phyloP scores from a whole-genome alignment of 2,329 filamentous ascomycete species.

The Aspergillus nomiae region DNA sequence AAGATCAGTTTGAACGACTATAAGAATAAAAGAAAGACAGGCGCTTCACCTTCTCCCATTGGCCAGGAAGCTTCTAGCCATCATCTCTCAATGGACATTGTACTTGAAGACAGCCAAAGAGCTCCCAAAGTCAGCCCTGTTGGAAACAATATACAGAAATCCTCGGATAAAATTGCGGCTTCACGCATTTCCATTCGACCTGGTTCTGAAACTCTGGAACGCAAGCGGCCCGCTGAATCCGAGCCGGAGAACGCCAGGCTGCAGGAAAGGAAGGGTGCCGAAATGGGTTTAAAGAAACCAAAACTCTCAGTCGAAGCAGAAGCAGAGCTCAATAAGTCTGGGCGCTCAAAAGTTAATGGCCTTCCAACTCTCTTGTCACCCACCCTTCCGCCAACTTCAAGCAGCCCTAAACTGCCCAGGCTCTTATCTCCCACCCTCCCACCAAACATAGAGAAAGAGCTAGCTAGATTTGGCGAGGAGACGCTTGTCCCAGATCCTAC shows the following conservation, averaged over 20 bases:
- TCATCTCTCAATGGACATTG: constrained; percentile 16
- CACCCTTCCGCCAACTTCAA: constrained; percentile 46
- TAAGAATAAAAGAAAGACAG: constrained; percentile 56
- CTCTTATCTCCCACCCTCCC: constrained; percentile 62
- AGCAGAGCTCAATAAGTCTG: constrained; percentile 23
- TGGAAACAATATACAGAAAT: constrained; percentile 20
- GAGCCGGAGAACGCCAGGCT: constrained; percentile 19
- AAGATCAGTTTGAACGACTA: constrained; percentile 65
- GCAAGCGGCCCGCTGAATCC: constrained; percentile 32
- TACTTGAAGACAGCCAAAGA: constrained; percentile 23
- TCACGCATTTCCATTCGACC: constrained; percentile 17
- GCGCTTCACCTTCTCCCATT: constrained; percentile 29
- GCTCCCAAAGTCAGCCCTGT: constrained; percentile 20
- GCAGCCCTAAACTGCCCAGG: constrained; percentile 48
- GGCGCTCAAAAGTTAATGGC: constrained; percentile 25
- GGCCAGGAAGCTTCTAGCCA: constrained; percentile 24
- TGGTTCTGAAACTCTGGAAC: constrained; percentile 20
- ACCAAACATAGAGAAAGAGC: constrained; percentile 55
- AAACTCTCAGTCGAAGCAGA: constrained; percentile 43
- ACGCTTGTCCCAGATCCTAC: constrained; percentile 22
- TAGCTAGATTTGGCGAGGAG: constrained; percentile 47
- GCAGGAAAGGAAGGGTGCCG: constrained; percentile 21
- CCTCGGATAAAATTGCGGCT: constrained; percentile 10
- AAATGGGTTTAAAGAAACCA: constrained; percentile 40
- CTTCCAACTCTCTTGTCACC: constrained; percentile 43